Conservation (phyloP, 495 filamentous ascomycete genomes). For the Talaromyces trachyspermus region DNA sequence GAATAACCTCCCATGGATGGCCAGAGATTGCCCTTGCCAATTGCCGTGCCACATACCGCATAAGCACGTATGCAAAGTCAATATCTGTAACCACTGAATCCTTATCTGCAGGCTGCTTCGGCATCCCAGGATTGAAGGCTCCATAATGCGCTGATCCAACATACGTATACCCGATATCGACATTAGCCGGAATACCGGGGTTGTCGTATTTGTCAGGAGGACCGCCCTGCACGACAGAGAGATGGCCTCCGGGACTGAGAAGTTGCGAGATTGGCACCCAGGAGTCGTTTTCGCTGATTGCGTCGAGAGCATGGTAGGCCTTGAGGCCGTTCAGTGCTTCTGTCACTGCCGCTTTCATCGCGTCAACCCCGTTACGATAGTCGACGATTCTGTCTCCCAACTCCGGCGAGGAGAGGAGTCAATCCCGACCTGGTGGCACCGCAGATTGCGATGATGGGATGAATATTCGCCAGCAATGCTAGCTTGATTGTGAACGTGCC, state of each 20-base stretch:
- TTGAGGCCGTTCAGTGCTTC: slow-evolving; percentile 8
- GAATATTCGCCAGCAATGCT: slow-evolving; percentile 58
- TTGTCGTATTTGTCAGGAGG: slow-evolving; percentile 17
- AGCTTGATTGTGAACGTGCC: slow-evolving; percentile 64
- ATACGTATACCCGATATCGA: slow-evolving; percentile 25
- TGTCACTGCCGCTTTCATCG: slow-evolving; percentile 12
- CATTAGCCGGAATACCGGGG: slow-evolving; percentile 23
- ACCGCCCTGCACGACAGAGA: slow-evolving; percentile 45
- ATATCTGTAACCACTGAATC: slow-evolving; percentile 18
- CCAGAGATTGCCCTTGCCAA: slow-evolving; percentile 48
- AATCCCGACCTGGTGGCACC: slow-evolving; percentile 51
- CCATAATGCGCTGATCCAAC: slow-evolving; percentile 46
- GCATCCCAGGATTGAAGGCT: slow-evolving; percentile 13
- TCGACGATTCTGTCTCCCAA: slow-evolving; percentile 65
- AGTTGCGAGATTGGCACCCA: slow-evolving; percentile 39
- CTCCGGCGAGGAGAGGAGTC: slow-evolving; percentile 51
- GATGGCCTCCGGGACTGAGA: slow-evolving; percentile 34
- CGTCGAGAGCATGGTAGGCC: slow-evolving; percentile 49
- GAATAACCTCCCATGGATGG: slow-evolving; percentile 52
- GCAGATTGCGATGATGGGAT: slow-evolving; percentile 64
- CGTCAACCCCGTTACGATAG: slow-evolving; percentile 46
- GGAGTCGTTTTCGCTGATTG: slow-evolving; percentile 45
- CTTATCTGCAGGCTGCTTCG: slow-evolving; percentile 20
- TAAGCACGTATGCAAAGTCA: slow-evolving; percentile 52
- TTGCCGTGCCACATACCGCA: slow-evolving; percentile 39